phyloP scores from a whole-genome alignment of 495 filamentous ascomycete genomes.

The Bathelium albidoporum region DNA sequence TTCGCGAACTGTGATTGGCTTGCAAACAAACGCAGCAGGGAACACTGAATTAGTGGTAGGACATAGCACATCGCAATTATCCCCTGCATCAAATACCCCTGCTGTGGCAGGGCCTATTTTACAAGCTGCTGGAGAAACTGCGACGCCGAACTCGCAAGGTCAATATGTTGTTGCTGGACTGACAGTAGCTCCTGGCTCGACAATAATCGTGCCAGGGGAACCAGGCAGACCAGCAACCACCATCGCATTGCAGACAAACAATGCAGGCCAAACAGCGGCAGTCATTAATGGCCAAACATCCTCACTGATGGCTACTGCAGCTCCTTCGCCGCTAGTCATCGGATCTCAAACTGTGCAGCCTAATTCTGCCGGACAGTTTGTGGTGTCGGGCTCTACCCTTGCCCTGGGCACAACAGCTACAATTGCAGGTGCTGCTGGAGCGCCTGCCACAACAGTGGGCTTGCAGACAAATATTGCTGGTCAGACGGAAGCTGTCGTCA shows the following conservation, averaged over 20 bases:
- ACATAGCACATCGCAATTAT: neutral
- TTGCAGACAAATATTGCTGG: neutral
- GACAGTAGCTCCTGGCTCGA: neutral
- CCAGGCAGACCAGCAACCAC: neutral
- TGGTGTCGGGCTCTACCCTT: constrained; percentile 6
- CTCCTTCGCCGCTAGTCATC: constrained; percentile 5
- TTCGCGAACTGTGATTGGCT: neutral
- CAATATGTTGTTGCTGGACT: neutral
- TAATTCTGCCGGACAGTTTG: constrained; percentile 5
- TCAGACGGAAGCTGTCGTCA: neutral
- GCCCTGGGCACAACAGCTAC: neutral
- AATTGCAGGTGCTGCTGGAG: neutral
- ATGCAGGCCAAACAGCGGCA: neutral
- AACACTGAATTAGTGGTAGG: constrained; percentile 5
- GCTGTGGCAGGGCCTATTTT: neutral
- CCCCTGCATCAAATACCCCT: neutral
- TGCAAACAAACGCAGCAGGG: neutral
- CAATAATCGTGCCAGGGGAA: neutral
- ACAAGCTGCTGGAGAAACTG: neutral
- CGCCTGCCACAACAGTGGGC: neutral
- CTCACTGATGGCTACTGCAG: neutral
- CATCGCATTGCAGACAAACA: neutral
- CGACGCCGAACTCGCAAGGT: neutral
- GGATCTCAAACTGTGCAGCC: constrained; percentile 10
- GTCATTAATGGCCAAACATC: neutral